phyloP scores from a whole-genome alignment of 2,329 filamentous ascomycete species.

The Botrytis porri region DNA sequence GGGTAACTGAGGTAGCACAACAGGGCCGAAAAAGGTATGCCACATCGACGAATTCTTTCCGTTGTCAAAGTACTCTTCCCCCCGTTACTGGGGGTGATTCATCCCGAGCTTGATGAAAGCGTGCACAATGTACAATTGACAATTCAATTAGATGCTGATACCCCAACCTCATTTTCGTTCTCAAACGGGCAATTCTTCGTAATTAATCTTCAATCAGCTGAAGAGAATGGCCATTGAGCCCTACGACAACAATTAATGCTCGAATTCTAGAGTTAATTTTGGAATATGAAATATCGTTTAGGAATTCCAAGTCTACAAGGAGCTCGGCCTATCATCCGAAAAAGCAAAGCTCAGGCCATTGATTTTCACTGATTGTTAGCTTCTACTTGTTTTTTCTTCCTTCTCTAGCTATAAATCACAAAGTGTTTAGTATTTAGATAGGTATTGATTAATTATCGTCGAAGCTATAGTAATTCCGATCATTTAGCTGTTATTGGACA shows the following conservation, averaged over 20 bases:
- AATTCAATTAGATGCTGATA: background rate
- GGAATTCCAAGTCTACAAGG: background rate
- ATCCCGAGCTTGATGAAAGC: background rate
- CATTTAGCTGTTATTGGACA: background rate
- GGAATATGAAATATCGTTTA: background rate
- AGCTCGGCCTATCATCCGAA: background rate
- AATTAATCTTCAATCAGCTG: background rate
- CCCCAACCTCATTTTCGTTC: background rate
- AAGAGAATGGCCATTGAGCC: background rate
- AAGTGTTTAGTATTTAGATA: background rate
- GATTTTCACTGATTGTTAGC: background rate
- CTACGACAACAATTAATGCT: background rate
- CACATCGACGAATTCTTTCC: background rate
- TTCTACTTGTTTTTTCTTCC: background rate
- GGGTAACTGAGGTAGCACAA: background rate
- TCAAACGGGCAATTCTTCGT: background rate
- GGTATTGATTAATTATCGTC: background rate
- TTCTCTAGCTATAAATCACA: background rate
- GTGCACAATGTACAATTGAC: background rate
- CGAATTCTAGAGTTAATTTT: background rate
- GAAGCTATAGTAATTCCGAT: background rate
- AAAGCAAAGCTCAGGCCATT: background rate
- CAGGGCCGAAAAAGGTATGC: background rate
- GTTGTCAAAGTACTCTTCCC: background rate
- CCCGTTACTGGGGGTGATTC: background rate